A percentile compares a stretch with the other conserved stretches of the same genome.
Conservation (phyloP, 1,284 basidiomycete genomes). For the Mycena sp. region DNA sequence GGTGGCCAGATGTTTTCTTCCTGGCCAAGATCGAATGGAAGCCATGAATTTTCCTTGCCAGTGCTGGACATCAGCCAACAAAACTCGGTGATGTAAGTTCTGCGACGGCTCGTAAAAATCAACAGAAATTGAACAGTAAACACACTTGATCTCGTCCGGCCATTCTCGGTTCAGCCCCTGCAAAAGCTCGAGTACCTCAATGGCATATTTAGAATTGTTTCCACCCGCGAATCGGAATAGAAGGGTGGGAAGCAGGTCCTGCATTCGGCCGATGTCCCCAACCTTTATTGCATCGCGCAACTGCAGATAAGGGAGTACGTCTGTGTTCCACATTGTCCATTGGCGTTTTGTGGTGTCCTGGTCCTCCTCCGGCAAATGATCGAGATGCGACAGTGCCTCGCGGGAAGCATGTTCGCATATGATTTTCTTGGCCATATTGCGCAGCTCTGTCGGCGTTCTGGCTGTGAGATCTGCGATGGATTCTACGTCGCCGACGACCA, state of each 20-base stretch:
- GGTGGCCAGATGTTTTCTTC: constrained; percentile 38
- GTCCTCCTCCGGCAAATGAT: constrained; percentile 15
- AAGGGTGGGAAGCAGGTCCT: constrained; percentile 42
- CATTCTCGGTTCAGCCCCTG: constrained; percentile 42
- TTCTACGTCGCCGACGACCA: constrained; percentile 6
- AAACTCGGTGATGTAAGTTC: constrained; percentile 33
- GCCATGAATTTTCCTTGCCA: constrained; percentile 30
- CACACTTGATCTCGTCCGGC: constrained; percentile 25
- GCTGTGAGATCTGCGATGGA: constrained; percentile 28
- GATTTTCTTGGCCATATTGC: constrained; percentile 22
- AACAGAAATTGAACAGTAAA: too few relatives aligned
- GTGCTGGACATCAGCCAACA: constrained; percentile 42
- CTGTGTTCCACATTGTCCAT: constrained; percentile 42
- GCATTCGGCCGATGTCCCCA: constrained; percentile 50
- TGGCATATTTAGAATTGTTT: constrained; percentile 37
- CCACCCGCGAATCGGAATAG: constrained; percentile 43
- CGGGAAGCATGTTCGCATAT: constrained; percentile 26
- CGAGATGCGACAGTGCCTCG: constrained; percentile 19
- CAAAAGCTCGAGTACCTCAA: constrained; percentile 40
- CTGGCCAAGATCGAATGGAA: constrained; percentile 34
- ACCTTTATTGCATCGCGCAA: constrained; percentile 43
- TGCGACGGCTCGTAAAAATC: background rate
- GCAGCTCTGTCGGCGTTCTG: constrained; percentile 24
- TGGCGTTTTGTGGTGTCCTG: constrained; percentile 38
- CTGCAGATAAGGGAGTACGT: constrained; percentile 46